These are phyloP conservation scores for Trichophyton equinum DNA, from an alignment of 2,329 filamentous ascomycete species.

Conservation along the genomic window DNA sequence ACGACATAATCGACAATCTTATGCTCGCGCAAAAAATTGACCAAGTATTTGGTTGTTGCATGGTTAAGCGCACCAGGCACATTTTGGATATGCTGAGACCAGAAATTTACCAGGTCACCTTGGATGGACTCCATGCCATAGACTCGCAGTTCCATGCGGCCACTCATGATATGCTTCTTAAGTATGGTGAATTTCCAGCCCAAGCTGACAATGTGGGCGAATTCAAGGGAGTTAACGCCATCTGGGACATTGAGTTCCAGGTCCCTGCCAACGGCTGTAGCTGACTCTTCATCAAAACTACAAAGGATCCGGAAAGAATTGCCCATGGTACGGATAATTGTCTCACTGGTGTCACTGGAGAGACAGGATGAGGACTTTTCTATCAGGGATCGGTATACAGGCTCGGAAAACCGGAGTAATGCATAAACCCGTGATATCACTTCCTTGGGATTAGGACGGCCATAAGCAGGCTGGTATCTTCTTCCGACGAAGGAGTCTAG, in stretches of 20 bases:
- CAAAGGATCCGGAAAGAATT: slow-evolving; percentile 23
- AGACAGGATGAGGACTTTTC: slow-evolving; percentile 33
- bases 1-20: slow-evolving; percentile 76
- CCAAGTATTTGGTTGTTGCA: slow-evolving; percentile 53
- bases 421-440: slow-evolving; percentile 19
- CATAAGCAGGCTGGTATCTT: slow-evolving; percentile 16
- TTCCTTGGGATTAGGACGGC: background rate
- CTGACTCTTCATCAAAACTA: slow-evolving; percentile 21
- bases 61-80: slow-evolving; percentile 32
- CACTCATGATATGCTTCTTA: slow-evolving; percentile 62
- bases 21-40: slow-evolving; percentile 55
- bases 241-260: slow-evolving; percentile 26
- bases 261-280: slow-evolving; percentile 24
- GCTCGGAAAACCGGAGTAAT: slow-evolving; percentile 23
- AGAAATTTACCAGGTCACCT: slow-evolving; percentile 53
- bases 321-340: slow-evolving; percentile 25
- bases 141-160: slow-evolving; percentile 82
- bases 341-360: slow-evolving; percentile 30
- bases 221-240: slow-evolving; percentile 18
- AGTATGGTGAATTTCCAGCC: slow-evolving; percentile 58
- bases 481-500: slow-evolving; percentile 23
- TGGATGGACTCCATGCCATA: slow-evolving; percentile 66
- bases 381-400: slow-evolving; percentile 28
- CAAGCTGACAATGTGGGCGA: slow-evolving; percentile 29
- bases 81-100: slow-evolving; percentile 44